phyloP scores from a whole-genome alignment of 441 rosid species.

The Erysimum cheiri region DNA sequence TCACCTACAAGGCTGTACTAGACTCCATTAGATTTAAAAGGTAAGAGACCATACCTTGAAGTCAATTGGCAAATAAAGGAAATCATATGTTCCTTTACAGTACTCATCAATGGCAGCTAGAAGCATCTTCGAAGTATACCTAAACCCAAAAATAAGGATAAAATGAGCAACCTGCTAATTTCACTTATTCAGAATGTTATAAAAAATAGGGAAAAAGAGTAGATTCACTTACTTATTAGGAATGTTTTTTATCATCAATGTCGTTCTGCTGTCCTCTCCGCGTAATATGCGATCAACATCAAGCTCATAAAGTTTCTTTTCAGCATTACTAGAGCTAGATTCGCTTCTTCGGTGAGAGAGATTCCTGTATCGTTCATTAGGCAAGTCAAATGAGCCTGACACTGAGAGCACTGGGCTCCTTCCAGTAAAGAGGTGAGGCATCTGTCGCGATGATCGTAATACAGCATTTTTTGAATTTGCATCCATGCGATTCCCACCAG shows the following conservation, averaged over 20 bases:
- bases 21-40: background rate
- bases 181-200: background rate
- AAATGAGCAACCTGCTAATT: background rate
- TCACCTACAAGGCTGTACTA: background rate
- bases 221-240: conserved; percentile 66
- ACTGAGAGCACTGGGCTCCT: conserved; percentile 63
- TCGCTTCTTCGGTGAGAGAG: conserved; percentile 69
- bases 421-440: conserved; percentile 65
- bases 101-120: conserved; percentile 79
- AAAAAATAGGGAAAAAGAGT: background rate
- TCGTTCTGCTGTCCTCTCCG: conserved; percentile 69
- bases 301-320: conserved; percentile 72
- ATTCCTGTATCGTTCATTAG: conserved; percentile 64
- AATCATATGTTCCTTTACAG: conserved; percentile 76
- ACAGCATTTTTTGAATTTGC: conserved; percentile 52
- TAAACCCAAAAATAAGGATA: conserved; percentile 38
- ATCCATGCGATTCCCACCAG: conserved; percentile 59
- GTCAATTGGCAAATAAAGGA: conserved; percentile 80
- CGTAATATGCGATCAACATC: conserved; percentile 64
- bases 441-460: conserved; percentile 61
- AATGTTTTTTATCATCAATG: conserved; percentile 79
- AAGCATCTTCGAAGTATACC: conserved; percentile 89
- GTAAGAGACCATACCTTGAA: conserved; percentile 56
- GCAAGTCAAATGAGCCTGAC: conserved; percentile 60
- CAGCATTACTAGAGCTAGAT: conserved; percentile 59